Conservation (phyloP, 1,284 basidiomycete genomes). For the Moesziomyces sp. region DNA sequence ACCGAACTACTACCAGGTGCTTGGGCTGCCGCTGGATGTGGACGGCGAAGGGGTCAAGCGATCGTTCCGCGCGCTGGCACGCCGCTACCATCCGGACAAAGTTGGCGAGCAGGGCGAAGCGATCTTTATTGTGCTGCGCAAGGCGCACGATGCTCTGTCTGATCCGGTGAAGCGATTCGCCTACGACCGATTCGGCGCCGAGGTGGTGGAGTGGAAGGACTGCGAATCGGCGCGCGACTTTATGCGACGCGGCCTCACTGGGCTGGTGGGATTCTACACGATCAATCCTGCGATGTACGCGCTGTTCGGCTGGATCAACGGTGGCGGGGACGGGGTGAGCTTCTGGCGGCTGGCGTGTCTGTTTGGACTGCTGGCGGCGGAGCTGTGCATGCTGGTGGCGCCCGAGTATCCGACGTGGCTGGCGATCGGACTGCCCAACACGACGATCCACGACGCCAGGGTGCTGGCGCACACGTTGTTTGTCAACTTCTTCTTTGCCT, state of each 20-base stretch:
- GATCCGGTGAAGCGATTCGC: constrained; percentile 83
- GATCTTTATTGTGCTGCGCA: constrained; percentile 78
- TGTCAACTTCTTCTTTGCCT: constrained; percentile 77
- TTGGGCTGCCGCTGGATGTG: constrained; percentile 75
- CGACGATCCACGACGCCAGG: constrained; percentile 79
- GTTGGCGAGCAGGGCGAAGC: constrained; percentile 75
- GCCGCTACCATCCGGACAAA: constrained; percentile 81
- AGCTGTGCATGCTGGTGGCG: constrained; percentile 59
- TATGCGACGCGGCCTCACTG: constrained; percentile 76
- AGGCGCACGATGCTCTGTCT: constrained; percentile 82
- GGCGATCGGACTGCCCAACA: constrained; percentile 73
- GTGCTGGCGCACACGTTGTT: constrained; percentile 80
- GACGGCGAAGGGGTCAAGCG: constrained; percentile 77
- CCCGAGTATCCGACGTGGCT: constrained; percentile 69
- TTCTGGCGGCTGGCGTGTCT: constrained; percentile 43
- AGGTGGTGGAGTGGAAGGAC: constrained; percentile 76
- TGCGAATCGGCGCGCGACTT: constrained; percentile 78
- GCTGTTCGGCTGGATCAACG: constrained; percentile 75
- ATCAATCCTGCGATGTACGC: constrained; percentile 75
- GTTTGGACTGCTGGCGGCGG: constrained; percentile 45
- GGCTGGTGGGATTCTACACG: constrained; percentile 79
- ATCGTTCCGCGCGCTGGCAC: constrained; percentile 80
- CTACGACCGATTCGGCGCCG: constrained; percentile 85
- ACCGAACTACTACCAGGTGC: constrained; percentile 80
- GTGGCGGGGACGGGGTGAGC: constrained; percentile 71